phyloP scores from a whole-genome alignment of 441 rosid species.

The Gossypium schwendimanii region DNA sequence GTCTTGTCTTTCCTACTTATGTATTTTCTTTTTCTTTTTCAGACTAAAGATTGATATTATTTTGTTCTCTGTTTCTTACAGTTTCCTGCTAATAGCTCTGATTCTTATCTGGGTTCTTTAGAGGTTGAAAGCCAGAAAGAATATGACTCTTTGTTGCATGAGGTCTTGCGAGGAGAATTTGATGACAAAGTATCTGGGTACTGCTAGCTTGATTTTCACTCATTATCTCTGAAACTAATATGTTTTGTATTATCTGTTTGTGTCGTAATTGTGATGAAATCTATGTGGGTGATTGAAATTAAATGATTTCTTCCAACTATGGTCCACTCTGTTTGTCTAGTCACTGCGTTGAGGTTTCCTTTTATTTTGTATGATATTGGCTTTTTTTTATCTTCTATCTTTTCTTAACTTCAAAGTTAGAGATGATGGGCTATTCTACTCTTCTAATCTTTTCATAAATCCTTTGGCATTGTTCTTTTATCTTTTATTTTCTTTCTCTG shows the following conservation, averaged over 20 bases:
- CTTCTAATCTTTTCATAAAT: neutral
- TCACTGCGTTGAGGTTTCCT: neutral
- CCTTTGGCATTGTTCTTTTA: neutral
- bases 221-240: slow-evolving; percentile 15
- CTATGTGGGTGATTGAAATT: neutral
- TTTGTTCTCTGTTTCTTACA: slow-evolving; percentile 38
- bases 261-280: slow-evolving; percentile 1
- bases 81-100: slow-evolving; percentile 72
- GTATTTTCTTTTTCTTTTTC: slow-evolving; percentile 2
- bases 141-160: slow-evolving; percentile 44
- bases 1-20: slow-evolving; percentile 6
- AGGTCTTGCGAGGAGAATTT: slow-evolving; percentile 59
- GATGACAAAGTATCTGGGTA: slow-evolving; percentile 64
- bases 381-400: neutral
- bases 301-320: neutral
- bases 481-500: neutral
- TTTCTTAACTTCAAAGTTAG: neutral
- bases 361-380: neutral
- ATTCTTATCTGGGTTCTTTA: slow-evolving; percentile 48
- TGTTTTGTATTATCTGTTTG: neutral
- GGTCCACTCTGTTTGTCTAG: neutral
- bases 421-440: slow-evolving; percentile 1
- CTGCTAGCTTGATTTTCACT: slow-evolving; percentile 12
- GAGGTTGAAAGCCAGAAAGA: slow-evolving; percentile 63
- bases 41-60: neutral